Conservation (phyloP, 2,329 filamentous ascomycete species). For the Paecilomyces sp. region DNA sequence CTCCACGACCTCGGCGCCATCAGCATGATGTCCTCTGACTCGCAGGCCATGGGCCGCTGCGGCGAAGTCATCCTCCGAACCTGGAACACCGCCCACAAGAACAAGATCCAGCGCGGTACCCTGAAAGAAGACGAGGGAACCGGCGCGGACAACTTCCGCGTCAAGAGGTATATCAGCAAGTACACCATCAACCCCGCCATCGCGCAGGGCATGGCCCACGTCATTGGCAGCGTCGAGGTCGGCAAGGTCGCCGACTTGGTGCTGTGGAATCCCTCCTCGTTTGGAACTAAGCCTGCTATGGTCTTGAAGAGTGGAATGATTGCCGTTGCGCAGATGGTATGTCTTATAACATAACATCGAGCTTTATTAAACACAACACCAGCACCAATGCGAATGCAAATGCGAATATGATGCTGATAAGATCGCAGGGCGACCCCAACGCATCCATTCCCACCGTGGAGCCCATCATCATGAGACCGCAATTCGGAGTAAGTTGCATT, state of each 20-base stretch:
- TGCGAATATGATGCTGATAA: too few species aligned
- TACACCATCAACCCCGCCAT: slow-evolving; percentile 94
- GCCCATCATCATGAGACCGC: slow-evolving; percentile 73
- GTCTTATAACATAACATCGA: slow-evolving; percentile 4
- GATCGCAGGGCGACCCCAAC: slow-evolving; percentile 63
- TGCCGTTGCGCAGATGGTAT: slow-evolving; percentile 73
- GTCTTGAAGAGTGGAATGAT: slow-evolving; percentile 88
- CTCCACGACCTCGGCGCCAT: slow-evolving; percentile 92
- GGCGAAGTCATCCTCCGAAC: slow-evolving; percentile 89
- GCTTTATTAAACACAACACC: too few species aligned
- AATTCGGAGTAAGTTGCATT: slow-evolving; percentile 62
- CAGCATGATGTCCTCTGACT: slow-evolving; percentile 95
- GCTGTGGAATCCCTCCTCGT: slow-evolving; percentile 76
- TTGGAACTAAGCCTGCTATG: slow-evolving; percentile 75
- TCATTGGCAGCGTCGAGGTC: slow-evolving; percentile 79
- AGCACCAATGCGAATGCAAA: too few species aligned
- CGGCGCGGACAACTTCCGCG: slow-evolving; percentile 80
- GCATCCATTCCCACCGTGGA: slow-evolving; percentile 83
- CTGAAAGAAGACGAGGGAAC: slow-evolving; percentile 72
- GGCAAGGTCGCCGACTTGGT: slow-evolving; percentile 88
- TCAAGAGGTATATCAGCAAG: slow-evolving; percentile 89
- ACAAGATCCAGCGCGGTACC: slow-evolving; percentile 74
- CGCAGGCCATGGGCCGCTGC: slow-evolving; percentile 93
- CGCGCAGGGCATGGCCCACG: slow-evolving; percentile 80
- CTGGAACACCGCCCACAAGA: slow-evolving; percentile 97